phyloP scores from a whole-genome alignment of 2,329 filamentous ascomycete species.

The Claviceps sp. region DNA sequence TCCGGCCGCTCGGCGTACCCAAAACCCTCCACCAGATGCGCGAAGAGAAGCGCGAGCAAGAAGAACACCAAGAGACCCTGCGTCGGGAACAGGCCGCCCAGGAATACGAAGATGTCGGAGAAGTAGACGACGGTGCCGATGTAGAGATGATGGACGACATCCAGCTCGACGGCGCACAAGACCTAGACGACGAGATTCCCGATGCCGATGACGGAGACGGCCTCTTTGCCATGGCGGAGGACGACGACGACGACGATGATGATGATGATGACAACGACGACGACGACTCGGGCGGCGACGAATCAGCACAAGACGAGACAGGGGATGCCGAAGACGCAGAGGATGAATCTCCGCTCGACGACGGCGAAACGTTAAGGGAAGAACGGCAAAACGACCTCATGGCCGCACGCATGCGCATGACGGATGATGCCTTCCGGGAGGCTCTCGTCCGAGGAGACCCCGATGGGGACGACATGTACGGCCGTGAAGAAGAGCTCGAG shows the following conservation, averaged over 20 bases:
- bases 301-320: constrained; percentile 1
- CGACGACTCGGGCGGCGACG: constrained; percentile 21
- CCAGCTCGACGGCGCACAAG: constrained; percentile 41
- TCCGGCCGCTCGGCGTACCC: constrained; percentile 72
- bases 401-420: constrained; percentile 37
- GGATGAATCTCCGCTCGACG: constrained; percentile 25
- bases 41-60: constrained; percentile 78
- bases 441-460: constrained; percentile 38
- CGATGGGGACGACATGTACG: constrained; percentile 36
- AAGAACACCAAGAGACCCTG: constrained; percentile 68
- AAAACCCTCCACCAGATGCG: constrained; percentile 86
- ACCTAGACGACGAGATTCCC: constrained; percentile 63
- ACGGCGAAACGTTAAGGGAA: constrained; percentile 26
- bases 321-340: constrained; percentile 24
- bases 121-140: constrained; percentile 26
- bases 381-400: constrained; percentile 36
- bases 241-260: constrained; percentile 27
- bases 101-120: constrained; percentile 60
- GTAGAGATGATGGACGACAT: constrained; percentile 39
- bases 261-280: constrained; percentile 16
- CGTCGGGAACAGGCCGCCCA: constrained; percentile 56
- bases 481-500: constrained; percentile 38
- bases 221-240: constrained; percentile 36
- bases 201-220: constrained; percentile 38
- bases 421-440: constrained; percentile 49